These are phyloP conservation scores for Aureobasidium sp. DNA, from an alignment of 2,329 filamentous ascomycete genomes.

Conservation along the genomic window DNA sequence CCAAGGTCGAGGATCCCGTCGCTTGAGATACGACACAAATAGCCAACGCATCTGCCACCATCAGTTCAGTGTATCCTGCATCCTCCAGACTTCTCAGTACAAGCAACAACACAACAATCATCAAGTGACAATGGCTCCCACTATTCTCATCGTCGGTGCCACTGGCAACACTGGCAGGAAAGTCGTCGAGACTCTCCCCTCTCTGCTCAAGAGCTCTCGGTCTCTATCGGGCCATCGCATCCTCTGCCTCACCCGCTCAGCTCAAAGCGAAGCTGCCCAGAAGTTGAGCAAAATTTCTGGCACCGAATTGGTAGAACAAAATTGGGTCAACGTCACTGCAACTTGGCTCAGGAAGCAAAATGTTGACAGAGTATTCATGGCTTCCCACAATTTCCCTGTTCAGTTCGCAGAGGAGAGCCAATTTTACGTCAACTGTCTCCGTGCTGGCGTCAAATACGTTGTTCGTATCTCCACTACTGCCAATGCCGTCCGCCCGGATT, in stretches of 20 bases:
- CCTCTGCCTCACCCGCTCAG: not conserved
- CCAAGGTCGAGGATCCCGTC: too few species aligned
- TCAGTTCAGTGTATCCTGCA: too few species aligned
- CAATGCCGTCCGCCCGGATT: not conserved
- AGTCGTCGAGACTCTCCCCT: not conserved
- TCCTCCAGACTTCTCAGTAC: too few species aligned
- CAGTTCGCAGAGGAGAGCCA: not conserved
- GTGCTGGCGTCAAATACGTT: not conserved
- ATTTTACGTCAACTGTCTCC: not conserved
- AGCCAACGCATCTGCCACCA: too few species aligned
- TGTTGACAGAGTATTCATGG: not conserved
- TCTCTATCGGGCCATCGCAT: not conserved
- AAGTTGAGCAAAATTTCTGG: not conserved
- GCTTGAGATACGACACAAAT: too few species aligned
- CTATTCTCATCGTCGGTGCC: not conserved
- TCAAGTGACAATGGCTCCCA: not conserved
- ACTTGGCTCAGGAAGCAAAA: not conserved
- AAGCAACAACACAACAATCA: too few species aligned
- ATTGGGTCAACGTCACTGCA: not conserved
- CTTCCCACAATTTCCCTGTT: not conserved
- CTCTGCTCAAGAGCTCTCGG: not conserved
- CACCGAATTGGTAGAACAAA: not conserved
- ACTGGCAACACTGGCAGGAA: slow-evolving; percentile 1
- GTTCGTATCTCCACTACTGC: not conserved
- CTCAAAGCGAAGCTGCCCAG: not conserved